These are phyloP conservation scores for Penicillium sp. DNA, from an alignment of 2,329 filamentous ascomycete genomes.

Conservation along the genomic window DNA sequence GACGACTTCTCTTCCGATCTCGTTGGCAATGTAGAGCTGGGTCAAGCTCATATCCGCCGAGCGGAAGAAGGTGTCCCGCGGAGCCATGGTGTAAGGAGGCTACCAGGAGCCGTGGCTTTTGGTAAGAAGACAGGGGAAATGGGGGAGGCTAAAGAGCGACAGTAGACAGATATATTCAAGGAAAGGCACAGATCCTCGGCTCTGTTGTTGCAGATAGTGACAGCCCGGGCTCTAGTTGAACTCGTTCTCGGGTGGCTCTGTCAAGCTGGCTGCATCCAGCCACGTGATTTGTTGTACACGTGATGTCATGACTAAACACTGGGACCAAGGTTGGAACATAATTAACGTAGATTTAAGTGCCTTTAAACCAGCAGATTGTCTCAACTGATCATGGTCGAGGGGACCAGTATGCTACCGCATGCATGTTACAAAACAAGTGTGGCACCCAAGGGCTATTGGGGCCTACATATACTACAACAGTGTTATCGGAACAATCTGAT, in stretches of 20 bases:
- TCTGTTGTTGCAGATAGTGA: not conserved
- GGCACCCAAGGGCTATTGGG: too few species aligned
- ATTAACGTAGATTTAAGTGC: too few species aligned
- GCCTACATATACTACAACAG: too few species aligned
- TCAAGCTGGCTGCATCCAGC: conserved; percentile 21
- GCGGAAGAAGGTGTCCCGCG: conserved; percentile 94
- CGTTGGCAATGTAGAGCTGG: conserved; percentile 98
- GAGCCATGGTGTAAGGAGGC: conserved; percentile 54
- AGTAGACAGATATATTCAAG: conserved; percentile 11
- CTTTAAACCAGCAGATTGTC: not conserved
- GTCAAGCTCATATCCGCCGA: conserved; percentile 99
- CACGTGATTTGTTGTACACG: conserved; percentile 12
- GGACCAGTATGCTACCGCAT: too few species aligned
- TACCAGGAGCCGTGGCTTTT: conserved; percentile 24
- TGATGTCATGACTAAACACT: not conserved
- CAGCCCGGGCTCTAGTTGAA: conserved; percentile 1
- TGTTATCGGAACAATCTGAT: too few species aligned
- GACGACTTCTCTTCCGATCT: conserved; percentile 96
- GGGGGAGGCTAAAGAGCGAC: conserved; percentile 5
- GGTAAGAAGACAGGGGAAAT: conserved; percentile 16
- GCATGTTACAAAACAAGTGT: too few species aligned
- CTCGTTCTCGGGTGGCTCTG: conserved; percentile 9
- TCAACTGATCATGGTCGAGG: too few species aligned
- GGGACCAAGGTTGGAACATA: too few species aligned
- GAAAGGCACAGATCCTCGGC: conserved; percentile 19